Evolutionary conservation across 108 stramenopile genomes (phyloP).

Genomic region (Cyclotella atomus): DNA sequence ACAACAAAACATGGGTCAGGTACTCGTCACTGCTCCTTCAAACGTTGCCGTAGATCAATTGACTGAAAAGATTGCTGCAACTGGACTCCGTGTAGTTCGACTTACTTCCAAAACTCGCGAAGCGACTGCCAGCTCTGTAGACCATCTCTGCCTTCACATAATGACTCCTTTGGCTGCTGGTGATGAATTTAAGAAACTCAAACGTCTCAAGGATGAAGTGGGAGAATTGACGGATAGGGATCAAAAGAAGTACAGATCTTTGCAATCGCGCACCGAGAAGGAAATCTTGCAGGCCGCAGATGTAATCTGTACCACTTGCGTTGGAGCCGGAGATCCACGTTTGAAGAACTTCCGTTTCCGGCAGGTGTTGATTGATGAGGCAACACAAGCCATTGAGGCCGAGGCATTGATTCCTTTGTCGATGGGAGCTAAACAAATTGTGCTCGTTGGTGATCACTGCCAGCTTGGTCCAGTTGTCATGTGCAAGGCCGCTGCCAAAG

Average conservation of each 20-base stretch:
- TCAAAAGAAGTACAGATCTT: constrained; percentile 86
- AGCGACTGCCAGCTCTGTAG: constrained; percentile 80
- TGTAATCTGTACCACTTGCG: constrained; percentile 99
- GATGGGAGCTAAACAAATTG: constrained; percentile 96
- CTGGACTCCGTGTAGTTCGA: constrained; percentile 95
- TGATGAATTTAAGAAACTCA: constrained; percentile 92
- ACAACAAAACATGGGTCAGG: constrained; percentile 93
- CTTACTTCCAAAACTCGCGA: constrained; percentile 96
- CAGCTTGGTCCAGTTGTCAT: constrained; percentile 98
- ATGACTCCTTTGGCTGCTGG: constrained; percentile 88
- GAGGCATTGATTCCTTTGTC: constrained; percentile 97
- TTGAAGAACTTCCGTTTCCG: constrained; percentile 95
- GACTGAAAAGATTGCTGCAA: constrained; percentile 96
- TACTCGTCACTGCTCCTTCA: constrained; percentile 96
- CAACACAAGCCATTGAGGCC: constrained; percentile 98
- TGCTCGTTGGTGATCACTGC: constrained; percentile 99
- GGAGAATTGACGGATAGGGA: constrained; percentile 94
- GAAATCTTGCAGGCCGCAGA: constrained; percentile 98
- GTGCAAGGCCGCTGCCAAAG: constrained; percentile 97
- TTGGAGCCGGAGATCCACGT: constrained; percentile 97
- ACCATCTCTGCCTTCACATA: constrained; percentile 91
- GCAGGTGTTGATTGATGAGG: constrained; percentile 98
- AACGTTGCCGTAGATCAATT: constrained; percentile 99
- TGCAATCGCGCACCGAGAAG: constrained; percentile 84
- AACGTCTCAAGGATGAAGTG: constrained; percentile 92